Percentiles rank a stretch among this genome's conserved stretches.
These are phyloP conservation scores for Recurvomyces mirabilis DNA, from an alignment of 495 filamentous ascomycete genomes.

Conservation along the genomic window DNA sequence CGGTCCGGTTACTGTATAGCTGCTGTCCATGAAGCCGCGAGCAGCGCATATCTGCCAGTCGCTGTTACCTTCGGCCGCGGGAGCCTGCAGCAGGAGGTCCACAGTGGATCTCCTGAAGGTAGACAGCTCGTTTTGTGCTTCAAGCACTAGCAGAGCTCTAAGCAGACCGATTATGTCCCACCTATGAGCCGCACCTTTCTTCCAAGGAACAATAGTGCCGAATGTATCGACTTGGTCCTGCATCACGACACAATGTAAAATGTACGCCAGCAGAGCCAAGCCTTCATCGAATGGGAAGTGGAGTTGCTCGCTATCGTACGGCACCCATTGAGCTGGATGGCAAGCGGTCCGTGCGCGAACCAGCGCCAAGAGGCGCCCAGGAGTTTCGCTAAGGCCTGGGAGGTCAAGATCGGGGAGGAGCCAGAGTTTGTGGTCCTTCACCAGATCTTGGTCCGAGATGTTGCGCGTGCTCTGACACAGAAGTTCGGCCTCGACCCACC, in stretches of 20 bases:
- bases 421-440: not conserved
- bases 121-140: conserved; percentile 1
- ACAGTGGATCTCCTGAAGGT: not conserved
- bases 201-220: conserved; percentile 1
- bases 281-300: not conserved
- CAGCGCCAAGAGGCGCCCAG: not conserved
- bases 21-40: not conserved
- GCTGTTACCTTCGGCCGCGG: not conserved
- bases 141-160: not conserved
- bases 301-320: not conserved
- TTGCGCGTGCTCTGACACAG: not conserved
- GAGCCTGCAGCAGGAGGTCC: not conserved
- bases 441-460: not conserved
- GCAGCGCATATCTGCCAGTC: not conserved
- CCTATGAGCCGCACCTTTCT: not conserved
- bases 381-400: not conserved
- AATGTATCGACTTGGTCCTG: not conserved
- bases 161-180: conserved; percentile 5
- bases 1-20: too few relatives aligned
- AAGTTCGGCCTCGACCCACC: not conserved
- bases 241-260: conserved; percentile 1
- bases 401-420: not conserved
- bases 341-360: not conserved
- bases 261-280: not conserved
- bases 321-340: not conserved